Evolutionary conservation across 1,139 yeast species (phyloP), one percentile per base, ranked within the genome.

Genomic region (Cylindricascospora bacillispora): DNA sequence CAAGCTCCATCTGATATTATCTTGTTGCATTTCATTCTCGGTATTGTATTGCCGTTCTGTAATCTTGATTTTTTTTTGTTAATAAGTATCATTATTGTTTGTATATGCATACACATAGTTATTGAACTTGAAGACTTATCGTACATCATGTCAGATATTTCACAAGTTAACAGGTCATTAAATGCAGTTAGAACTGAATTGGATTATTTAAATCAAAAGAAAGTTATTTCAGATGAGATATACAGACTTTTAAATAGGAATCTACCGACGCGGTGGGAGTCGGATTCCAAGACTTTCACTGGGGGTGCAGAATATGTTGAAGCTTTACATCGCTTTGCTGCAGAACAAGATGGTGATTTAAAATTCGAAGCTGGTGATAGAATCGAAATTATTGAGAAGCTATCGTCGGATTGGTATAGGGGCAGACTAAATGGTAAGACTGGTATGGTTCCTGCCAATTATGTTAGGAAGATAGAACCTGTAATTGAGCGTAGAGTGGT

Each of bases 381-480:
- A 43, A 54, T 86, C 30, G 67, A 67, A 18, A 67, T 86, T 5
- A 39, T 69, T 2, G 93, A 82, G 49, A 80, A 71, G 49, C 62
- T 77, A 36, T 78, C 86, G 15, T 65, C 65, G 24, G 85, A 82
- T 49, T 85, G 95, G 95, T 82, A 92, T 85, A 75, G 70, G 49
- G 95, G 95, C 22, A 59, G 62, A 12, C 55, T 59, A 32, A 65
- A 68, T 24, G 67, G 68, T 26, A 52, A 54, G 16, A 66, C 68
- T 9, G 95, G 95, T 13, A 73, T 83, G 40, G 83, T 85, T 60
- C 95, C 95, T 6, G 62, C 86, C 3, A 81, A 81, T 54, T 85
- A 85, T 50, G 92, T 81, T 27, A 62, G 58, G 7, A 14, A 16
- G 7, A 24, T 16, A 14, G 15, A 16, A 6, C 51, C 67, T 9